A percentile compares a stretch with the other conserved stretches of the same genome.
Conservation (phyloP, 768 basidiomycete species). For the Albatrellus ellisii region DNA sequence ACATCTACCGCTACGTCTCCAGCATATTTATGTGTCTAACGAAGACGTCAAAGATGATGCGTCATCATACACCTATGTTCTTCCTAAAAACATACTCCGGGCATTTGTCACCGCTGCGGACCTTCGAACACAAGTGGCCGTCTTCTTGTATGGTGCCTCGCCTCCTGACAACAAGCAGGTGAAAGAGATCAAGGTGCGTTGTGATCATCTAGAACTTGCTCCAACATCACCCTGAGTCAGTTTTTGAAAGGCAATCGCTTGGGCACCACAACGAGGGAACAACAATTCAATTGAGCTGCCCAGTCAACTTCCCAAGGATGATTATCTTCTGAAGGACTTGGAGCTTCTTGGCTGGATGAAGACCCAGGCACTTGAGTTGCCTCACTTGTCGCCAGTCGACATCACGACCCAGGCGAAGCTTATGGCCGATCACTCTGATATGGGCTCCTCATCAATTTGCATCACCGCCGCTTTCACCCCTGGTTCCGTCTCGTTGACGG, state of each 20-base stretch:
- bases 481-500: constrained; percentile 90
- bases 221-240: constrained; percentile 2
- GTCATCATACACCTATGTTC: constrained; percentile 84
- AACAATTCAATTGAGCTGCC: constrained; percentile 94
- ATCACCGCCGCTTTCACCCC: constrained; percentile 94
- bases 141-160: constrained; percentile 84
- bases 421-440: constrained; percentile 94
- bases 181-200: constrained; percentile 81
- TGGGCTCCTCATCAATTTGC: constrained; percentile 89
- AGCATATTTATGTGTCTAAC: constrained; percentile 98
- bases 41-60: constrained; percentile 99
- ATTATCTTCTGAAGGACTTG: constrained; percentile 88
- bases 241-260: constrained; percentile 57
- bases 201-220: not conserved
- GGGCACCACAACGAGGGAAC: constrained; percentile 94
- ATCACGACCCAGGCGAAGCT: constrained; percentile 91
- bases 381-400: constrained; percentile 86
- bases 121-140: constrained; percentile 91
- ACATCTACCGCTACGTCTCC: constrained; percentile 88
- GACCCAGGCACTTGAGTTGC: constrained; percentile 87
- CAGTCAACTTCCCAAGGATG: constrained; percentile 80
- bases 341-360: constrained; percentile 96
- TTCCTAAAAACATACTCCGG: constrained; percentile 93
- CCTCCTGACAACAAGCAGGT: constrained; percentile 96
- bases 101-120: constrained; percentile 91